Conservation (phyloP, 176 grass and related monocot species). For the Ananas comosus region DNA sequence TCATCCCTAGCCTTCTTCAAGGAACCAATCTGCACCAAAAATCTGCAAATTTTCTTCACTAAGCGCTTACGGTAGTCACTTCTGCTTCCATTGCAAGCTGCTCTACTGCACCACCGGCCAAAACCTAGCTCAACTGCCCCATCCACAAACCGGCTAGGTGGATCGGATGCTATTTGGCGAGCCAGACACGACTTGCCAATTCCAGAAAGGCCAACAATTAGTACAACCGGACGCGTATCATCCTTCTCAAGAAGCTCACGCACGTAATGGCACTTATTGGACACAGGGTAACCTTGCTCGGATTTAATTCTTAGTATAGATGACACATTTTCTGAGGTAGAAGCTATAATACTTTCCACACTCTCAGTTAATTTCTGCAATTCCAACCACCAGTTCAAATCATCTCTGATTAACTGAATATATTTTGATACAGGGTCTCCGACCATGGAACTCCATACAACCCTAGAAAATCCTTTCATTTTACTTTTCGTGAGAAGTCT, state of each 20-base stretch:
- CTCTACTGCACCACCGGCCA: slow-evolving; percentile 50
- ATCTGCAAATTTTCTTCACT: slow-evolving; percentile 40
- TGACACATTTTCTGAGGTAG: slow-evolving; percentile 27
- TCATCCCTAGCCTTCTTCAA: slow-evolving; percentile 28
- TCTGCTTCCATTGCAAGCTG: slow-evolving; percentile 49
- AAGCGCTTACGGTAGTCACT: slow-evolving; percentile 49
- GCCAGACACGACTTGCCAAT: slow-evolving; percentile 65
- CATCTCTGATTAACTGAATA: slow-evolving; percentile 49
- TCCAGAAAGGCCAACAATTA: slow-evolving; percentile 62
- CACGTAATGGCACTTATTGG: slow-evolving; percentile 35
- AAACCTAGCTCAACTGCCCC: slow-evolving; percentile 55
- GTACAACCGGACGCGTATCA: slow-evolving; percentile 34
- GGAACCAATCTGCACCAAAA: slow-evolving; percentile 57
- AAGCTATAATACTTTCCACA: slow-evolving; percentile 24
- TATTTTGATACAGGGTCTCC: slow-evolving; percentile 51
- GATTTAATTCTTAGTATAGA: slow-evolving; percentile 37
- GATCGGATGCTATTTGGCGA: slow-evolving; percentile 45
- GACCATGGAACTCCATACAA: slow-evolving; percentile 50
- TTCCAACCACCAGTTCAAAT: slow-evolving; percentile 70
- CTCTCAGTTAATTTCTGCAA: slow-evolving; percentile 40
- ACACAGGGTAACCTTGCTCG: slow-evolving; percentile 50
- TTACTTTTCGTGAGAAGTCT: slow-evolving; percentile 43
- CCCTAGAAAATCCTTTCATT: slow-evolving; percentile 34
- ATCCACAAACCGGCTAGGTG: slow-evolving; percentile 28
- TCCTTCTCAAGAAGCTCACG: slow-evolving; percentile 37